These are phyloP conservation scores for Alternaria rosae DNA, from an alignment of 2,329 filamentous ascomycete genomes.

Conservation along the genomic window DNA sequence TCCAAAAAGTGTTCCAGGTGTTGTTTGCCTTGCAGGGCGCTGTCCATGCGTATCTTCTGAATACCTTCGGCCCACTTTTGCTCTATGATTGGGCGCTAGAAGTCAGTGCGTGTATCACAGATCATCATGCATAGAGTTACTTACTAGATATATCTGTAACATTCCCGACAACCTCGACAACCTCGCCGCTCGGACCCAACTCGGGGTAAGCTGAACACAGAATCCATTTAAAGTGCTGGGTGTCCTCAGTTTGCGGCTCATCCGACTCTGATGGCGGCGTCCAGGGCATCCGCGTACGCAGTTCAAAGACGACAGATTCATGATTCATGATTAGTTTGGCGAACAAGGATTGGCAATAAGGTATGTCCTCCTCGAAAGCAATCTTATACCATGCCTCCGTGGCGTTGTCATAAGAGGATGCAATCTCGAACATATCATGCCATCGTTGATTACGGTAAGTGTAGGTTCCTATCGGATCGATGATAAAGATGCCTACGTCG, in stretches of 20 bases:
- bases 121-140: neutral
- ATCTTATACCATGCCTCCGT: slow-evolving; percentile 28
- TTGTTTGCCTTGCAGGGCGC: slow-evolving; percentile 43
- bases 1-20: slow-evolving; percentile 49
- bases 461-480: slow-evolving; percentile 44
- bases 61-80: slow-evolving; percentile 49
- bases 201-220: slow-evolving; percentile 42
- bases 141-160: slow-evolving; percentile 46
- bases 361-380: slow-evolving; percentile 46
- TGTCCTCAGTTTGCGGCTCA: slow-evolving; percentile 13
- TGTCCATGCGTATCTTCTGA: slow-evolving; percentile 40
- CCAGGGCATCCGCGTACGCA: slow-evolving; percentile 49
- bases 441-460: slow-evolving; percentile 54
- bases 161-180: slow-evolving; percentile 45
- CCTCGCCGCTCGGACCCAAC: slow-evolving; percentile 25
- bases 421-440: slow-evolving; percentile 42
- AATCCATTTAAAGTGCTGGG: slow-evolving; percentile 38
- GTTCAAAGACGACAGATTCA: slow-evolving; percentile 46
- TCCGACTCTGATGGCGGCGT: slow-evolving; percentile 26
- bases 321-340: slow-evolving; percentile 40
- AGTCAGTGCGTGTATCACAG: neutral
- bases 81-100: neutral
- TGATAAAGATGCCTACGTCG: slow-evolving; percentile 53
- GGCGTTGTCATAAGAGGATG: slow-evolving; percentile 22
- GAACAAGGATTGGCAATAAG: slow-evolving; percentile 42